Evolutionary conservation across 2,329 filamentous ascomycete species (phyloP).

Genomic region (Dothidotthia symphoricarpi): DNA sequence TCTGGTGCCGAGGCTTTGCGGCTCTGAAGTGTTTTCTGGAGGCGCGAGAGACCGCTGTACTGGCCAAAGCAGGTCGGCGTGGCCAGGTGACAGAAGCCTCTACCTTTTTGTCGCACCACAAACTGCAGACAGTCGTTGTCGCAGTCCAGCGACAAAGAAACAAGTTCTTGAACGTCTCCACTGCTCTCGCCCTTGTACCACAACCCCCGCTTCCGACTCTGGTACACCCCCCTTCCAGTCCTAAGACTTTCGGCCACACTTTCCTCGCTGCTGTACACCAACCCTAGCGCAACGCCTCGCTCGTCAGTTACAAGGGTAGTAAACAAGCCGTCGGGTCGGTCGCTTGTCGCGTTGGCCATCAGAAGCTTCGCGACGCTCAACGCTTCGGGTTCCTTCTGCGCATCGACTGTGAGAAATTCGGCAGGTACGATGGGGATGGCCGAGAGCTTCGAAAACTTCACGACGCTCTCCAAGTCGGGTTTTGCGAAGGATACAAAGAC

Average conservation of each 20-base stretch:
- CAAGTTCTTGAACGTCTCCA: constrained; percentile 86
- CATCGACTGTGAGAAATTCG: constrained; percentile 64
- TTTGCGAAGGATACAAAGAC: constrained; percentile 52
- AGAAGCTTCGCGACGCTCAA: constrained; percentile 71
- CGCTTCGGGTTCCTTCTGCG: constrained; percentile 56
- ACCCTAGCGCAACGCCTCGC: constrained; percentile 74
- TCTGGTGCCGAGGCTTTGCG: constrained; percentile 79
- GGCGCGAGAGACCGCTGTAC: constrained; percentile 73
- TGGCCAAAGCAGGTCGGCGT: constrained; percentile 91
- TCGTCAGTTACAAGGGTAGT: constrained; percentile 92
- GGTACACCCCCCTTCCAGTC: constrained; percentile 83
- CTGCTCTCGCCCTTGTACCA: constrained; percentile 98
- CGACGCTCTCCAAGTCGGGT: constrained; percentile 42
- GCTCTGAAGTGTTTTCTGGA: constrained; percentile 82
- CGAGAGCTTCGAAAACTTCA: constrained; percentile 46
- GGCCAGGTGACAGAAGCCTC: constrained; percentile 88
- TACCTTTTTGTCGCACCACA: constrained; percentile 82
- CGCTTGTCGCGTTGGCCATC: constrained; percentile 72
- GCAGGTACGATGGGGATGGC: constrained; percentile 73
- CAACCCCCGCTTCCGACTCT: constrained; percentile 89
- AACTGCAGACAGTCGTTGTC: constrained; percentile 92
- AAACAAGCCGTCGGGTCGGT: constrained; percentile 78
- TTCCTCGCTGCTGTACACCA: constrained; percentile 92
- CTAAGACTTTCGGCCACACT: constrained; percentile 83
- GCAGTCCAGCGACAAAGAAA: constrained; percentile 84